Conservation (phyloP, 164 flowering plant genomes). For the Chimonanthus salicifolius region DNA sequence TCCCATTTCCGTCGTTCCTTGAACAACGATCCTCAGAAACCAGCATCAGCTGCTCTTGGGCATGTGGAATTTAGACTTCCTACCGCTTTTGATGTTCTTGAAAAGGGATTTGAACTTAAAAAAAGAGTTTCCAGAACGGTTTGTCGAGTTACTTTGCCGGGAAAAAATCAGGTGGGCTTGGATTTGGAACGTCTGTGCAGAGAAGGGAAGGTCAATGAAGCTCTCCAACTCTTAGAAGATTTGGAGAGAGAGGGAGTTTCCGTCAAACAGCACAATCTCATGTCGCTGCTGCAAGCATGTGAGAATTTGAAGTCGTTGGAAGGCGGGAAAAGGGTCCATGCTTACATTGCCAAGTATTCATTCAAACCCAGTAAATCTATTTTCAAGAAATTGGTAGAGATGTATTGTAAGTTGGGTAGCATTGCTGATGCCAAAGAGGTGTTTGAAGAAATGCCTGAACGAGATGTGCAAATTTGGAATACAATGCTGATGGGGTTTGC, state of each 20-base stretch:
- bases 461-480: constrained; percentile 26
- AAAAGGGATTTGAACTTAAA: background rate
- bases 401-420: constrained; percentile 21
- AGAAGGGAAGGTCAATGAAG: constrained; percentile 18
- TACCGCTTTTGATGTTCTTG: background rate
- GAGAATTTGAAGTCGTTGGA: constrained; percentile 16
- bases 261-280: constrained; percentile 5
- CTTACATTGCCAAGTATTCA: constrained; percentile 6
- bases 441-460: constrained; percentile 27
- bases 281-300: constrained; percentile 24
- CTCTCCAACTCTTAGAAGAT: constrained; percentile 14
- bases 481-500: constrained; percentile 21
- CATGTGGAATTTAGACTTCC: background rate
- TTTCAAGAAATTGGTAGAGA: constrained; percentile 20
- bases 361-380: constrained; percentile 4
- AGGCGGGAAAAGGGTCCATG: constrained; percentile 22
- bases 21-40: background rate
- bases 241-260: constrained; percentile 13
- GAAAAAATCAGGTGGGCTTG: background rate
- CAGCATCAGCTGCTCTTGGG: background rate
- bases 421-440: constrained; percentile 10
- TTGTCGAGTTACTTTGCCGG: background rate
- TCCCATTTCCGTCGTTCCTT: background rate
- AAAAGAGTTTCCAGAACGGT: background rate
- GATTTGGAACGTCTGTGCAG: constrained; percentile 20